Conservation (phyloP, 441 rosid species). For the Aquilaria agallochum region DNA sequence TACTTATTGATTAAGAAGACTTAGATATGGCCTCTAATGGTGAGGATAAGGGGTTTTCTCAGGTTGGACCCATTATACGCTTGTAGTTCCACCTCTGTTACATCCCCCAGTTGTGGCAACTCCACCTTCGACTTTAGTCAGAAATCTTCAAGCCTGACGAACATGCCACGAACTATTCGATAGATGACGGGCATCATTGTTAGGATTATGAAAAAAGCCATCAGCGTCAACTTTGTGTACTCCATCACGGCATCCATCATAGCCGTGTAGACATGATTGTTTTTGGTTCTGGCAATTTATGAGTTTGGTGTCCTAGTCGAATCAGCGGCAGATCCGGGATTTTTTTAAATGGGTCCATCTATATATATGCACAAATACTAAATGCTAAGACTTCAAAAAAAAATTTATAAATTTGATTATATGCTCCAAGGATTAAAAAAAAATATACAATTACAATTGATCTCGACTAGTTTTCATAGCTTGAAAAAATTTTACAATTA, state of each 20-base stretch:
- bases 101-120: conserved; percentile 36
- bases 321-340: no score
- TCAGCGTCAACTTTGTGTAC: conserved; percentile 31
- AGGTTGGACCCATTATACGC: conserved; percentile 38
- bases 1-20: conserved; percentile 32
- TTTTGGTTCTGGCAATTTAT: background rate
- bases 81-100: conserved; percentile 30
- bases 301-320: no score
- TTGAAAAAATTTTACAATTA: no score
- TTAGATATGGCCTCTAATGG: conserved; percentile 39
- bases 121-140: conserved; percentile 9
- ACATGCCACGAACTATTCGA: conserved; percentile 36
- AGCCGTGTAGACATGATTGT: conserved; percentile 24
- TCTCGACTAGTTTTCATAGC: no score
- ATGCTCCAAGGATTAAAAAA: no score
- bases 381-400: no score
- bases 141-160: conserved; percentile 32
- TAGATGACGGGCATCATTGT: conserved; percentile 29
- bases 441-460: no score
- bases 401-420: no score
- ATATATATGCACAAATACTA: no score
- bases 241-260: conserved; percentile 22
- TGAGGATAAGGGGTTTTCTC: conserved; percentile 38
- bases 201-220: conserved; percentile 35
- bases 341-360: no score